Percentiles rank a stretch among this genome's conserved stretches.
These are phyloP conservation scores for Rhododendron kiyosumense DNA, from an alignment of 148 eudicot species.

Conservation along the genomic window DNA sequence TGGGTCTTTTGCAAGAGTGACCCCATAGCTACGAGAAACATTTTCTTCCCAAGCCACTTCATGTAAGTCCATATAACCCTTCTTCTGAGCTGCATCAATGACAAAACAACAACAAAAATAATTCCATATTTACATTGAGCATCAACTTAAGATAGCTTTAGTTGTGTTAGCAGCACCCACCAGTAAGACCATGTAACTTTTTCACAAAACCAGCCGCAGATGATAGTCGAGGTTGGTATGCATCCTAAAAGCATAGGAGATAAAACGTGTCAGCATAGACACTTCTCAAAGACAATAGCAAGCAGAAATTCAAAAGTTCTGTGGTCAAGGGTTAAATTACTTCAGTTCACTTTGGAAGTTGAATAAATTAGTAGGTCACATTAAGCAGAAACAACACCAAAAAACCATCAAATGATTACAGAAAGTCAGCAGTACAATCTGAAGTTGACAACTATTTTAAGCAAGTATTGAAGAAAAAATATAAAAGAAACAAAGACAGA, in stretches of 20 bases:
- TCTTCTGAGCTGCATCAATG: conserved; percentile 46
- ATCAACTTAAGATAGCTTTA: background rate
- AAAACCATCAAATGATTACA: background rate
- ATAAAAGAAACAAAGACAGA: background rate
- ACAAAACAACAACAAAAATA: background rate
- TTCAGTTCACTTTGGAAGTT: background rate
- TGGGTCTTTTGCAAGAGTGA: conserved; percentile 55
- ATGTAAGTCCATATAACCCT: conserved; percentile 48
- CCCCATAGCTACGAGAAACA: conserved; percentile 32
- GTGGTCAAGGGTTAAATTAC: background rate
- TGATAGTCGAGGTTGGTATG: conserved; percentile 33
- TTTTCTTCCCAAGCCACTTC: conserved; percentile 41
- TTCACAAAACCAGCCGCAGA: conserved; percentile 50
- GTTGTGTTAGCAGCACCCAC: conserved; percentile 22
- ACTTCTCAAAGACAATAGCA: background rate
- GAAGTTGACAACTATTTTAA: background rate
- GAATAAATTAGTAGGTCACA: background rate
- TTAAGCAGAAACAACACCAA: background rate
- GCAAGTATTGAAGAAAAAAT: background rate
- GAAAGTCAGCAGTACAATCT: background rate
- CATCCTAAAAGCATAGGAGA: conserved; percentile 29
- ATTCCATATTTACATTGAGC: background rate
- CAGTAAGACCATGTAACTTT: conserved; percentile 54
- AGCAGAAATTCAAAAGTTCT: background rate
- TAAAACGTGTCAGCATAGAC: background rate